phyloP scores from a whole-genome alignment of 345 rosid species.

The Luvunga scandens region DNA sequence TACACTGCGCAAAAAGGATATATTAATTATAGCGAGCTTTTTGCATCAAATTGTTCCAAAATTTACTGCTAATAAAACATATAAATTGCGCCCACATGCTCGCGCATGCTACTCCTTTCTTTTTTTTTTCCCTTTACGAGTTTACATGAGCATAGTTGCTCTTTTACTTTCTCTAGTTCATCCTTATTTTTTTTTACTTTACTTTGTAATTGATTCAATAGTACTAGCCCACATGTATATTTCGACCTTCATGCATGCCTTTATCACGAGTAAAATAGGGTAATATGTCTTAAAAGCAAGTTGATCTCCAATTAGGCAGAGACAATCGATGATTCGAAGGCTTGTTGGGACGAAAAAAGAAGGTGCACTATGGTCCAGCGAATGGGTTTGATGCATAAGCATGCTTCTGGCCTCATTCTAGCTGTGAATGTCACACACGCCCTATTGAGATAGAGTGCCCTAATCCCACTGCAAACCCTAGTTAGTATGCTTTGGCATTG shows the following conservation, averaged over 20 bases:
- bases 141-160: background rate
- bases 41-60: background rate
- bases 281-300: background rate
- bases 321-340: background rate
- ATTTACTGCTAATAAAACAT: background rate
- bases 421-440: slow-evolving; percentile 4
- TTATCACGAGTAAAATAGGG: background rate
- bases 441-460: background rate
- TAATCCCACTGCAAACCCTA: slow-evolving; percentile 22
- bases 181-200: too few species aligned
- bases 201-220: background rate
- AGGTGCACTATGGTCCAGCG: slow-evolving; percentile 4
- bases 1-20: background rate
- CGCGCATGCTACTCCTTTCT: background rate
- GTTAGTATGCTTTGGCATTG: background rate
- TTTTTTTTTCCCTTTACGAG: background rate
- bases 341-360: slow-evolving; percentile 21
- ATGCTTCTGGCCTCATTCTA: slow-evolving; percentile 7
- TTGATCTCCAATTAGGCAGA: background rate
- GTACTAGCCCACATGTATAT: background rate
- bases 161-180: background rate
- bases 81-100: background rate
- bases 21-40: background rate
- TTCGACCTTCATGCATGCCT: background rate
- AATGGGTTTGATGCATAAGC: background rate